A percentile compares a stretch with the other conserved stretches of the same genome.
These are phyloP conservation scores for Helianthus annuus DNA, from an alignment of 129 eudicot genomes.

Conservation along the genomic window HanXRQr2.0-SUNRISE NC_035446.2:58610831-58611330, in stretches of 20 bases:
- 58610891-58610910: not conserved
- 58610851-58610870: not conserved
- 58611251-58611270: constrained; percentile 93
- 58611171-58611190: constrained; percentile 84
- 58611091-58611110: not conserved
- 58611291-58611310: constrained; percentile 68
- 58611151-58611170: constrained; percentile 19
- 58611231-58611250: constrained; percentile 81
- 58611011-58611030: not conserved
- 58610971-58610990: not conserved
- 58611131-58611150: constrained; percentile 23
- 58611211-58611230: constrained; percentile 88
- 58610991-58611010: constrained; percentile 7
- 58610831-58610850: not conserved
- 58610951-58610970: not conserved
- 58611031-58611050: not conserved
- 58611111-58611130: not conserved
- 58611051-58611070: not conserved
- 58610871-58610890: not conserved
- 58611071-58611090: not conserved
- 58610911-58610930: not conserved
- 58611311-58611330: constrained; percentile 62
- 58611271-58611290: constrained; percentile 85
- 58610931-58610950: not conserved
- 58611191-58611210: constrained; percentile 88